A percentile compares a stretch with the other conserved stretches of the same genome.
These are phyloP conservation scores for Gymnopilus dilepis DNA, from an alignment of 768 basidiomycete genomes.

Conservation along the genomic window DNA sequence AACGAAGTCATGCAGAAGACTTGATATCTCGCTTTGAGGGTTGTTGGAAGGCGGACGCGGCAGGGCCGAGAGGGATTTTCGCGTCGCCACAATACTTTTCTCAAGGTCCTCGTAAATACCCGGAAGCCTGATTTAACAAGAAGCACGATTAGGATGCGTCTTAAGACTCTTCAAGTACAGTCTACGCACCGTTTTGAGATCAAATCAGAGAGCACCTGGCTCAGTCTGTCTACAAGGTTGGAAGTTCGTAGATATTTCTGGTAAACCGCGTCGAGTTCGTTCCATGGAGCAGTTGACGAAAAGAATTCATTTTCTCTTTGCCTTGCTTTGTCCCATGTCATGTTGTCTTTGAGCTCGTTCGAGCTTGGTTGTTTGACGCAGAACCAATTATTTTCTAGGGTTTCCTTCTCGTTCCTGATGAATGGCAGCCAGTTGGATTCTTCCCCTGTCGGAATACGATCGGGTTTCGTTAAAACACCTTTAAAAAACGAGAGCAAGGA, in stretches of 20 bases:
- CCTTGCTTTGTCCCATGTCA: conserved; percentile 68
- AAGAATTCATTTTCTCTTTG: conserved; percentile 63
- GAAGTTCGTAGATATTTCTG: conserved; percentile 59
- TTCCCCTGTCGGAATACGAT: conserved; percentile 48
- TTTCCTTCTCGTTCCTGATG: conserved; percentile 57
- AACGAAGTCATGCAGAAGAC: conserved; percentile 51
- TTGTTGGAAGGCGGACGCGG: conserved; percentile 62
- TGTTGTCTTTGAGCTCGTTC: conserved; percentile 50
- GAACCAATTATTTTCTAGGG: conserved; percentile 62
- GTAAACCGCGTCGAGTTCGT: conserved; percentile 51
- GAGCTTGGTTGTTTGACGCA: conserved; percentile 63
- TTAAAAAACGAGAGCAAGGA: not conserved
- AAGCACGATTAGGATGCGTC: too few relatives aligned
- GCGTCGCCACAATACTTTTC: conserved; percentile 45
- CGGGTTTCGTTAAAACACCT: conserved; percentile 73
- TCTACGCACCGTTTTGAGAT: conserved; percentile 58
- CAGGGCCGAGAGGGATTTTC: conserved; percentile 33
- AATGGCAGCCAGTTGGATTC: conserved; percentile 60
- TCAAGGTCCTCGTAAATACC: conserved; percentile 64
- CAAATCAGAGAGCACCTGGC: conserved; percentile 63
- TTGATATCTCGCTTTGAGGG: conserved; percentile 60
- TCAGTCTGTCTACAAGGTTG: conserved; percentile 62
- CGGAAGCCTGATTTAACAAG: conserved; percentile 58
- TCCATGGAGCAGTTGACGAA: conserved; percentile 55
- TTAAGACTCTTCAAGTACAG: too few relatives aligned